These are phyloP conservation scores for Ophiostoma novo-ulmi DNA, from an alignment of 2,329 filamentous ascomycete genomes.

Conservation along the genomic window DNA sequence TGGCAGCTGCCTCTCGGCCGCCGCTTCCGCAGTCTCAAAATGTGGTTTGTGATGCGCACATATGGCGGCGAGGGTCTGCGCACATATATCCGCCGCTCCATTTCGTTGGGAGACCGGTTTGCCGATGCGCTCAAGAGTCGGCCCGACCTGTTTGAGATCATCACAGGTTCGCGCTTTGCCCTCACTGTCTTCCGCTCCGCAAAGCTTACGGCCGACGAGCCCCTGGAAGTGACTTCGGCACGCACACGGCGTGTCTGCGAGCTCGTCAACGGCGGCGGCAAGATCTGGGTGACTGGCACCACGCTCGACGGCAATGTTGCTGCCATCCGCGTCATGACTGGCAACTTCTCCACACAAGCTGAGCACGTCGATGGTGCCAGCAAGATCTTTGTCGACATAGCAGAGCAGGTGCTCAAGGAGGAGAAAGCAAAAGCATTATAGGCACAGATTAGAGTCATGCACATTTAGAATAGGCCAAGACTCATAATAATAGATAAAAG, in stretches of 20 bases:
- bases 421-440: slow-evolving; percentile 17
- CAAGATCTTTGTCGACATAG: slow-evolving; percentile 61
- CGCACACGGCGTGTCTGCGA: slow-evolving; percentile 73
- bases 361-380: slow-evolving; percentile 69
- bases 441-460: not conserved
- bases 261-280: slow-evolving; percentile 63
- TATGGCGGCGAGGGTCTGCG: slow-evolving; percentile 70
- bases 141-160: slow-evolving; percentile 59
- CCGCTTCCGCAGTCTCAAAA: slow-evolving; percentile 81
- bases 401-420: slow-evolving; percentile 49
- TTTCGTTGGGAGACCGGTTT: slow-evolving; percentile 67
- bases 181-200: slow-evolving; percentile 70
- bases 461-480: slow-evolving; percentile 2
- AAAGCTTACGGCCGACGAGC: slow-evolving; percentile 31
- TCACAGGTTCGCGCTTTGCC: slow-evolving; percentile 70
- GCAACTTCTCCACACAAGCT: slow-evolving; percentile 63
- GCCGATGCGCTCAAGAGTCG: slow-evolving; percentile 52
- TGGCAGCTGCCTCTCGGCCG: slow-evolving; percentile 94
- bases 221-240: slow-evolving; percentile 39
- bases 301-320: slow-evolving; percentile 63
- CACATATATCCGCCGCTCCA: slow-evolving; percentile 63
- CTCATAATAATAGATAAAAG: not conserved
- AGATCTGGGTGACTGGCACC: slow-evolving; percentile 77
- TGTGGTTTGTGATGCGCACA: slow-evolving; percentile 87
- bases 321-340: slow-evolving; percentile 76